Base-by-base conservation (phyloP, 208 protist species). In the Borovskyia barvae region DNA sequence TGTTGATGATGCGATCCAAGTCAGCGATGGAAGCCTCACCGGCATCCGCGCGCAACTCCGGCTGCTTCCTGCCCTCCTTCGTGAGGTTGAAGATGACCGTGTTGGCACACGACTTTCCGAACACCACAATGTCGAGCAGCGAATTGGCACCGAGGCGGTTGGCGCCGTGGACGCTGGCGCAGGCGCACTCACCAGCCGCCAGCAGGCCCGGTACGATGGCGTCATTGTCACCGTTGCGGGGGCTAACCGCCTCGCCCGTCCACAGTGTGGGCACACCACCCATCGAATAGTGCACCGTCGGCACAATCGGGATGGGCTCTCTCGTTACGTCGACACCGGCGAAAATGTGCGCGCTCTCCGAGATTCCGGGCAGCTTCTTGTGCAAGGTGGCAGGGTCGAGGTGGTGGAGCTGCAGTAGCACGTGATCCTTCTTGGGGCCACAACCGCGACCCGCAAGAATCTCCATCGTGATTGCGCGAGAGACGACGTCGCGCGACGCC, bases 211-310 rank as follows among this genome's bases (percentile, higher is more conserved):
- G 92, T 11, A 99, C 94, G 46, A 99, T 91, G 6, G 77, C 79
- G 66, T 99, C 95, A 59, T 96, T 75, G 66, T 96, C 88, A 25
- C 84, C 89, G 46, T 87, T 85, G 36, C 86, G 85, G 6, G 89
- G 86, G 56, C 79, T 93, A 28, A 97, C 73, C 15, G 95, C 93
- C 75, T 97, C 90, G 11, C 93, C 93, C 0, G 86, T 96, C 85
- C 91, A 95, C 7, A 95, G 74, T 29, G 94, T 97, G 36, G 90
- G 91, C 25, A 96, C 79, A 48, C 94, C 92, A 24, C 90, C 92
- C 98, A 99, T 99, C 67, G 98, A 98, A 96, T 99, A 99, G 77
- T 99, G 98, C 30, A 99, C 98, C 20, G 98, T 99, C 35, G 98
- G 98, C 28, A 99, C 86, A 36, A 99, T 96, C 9, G 98, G 98